Evolutionary conservation across 345 rosid species (phyloP), one percentile per base, ranked within the genome.

Genomic region (Citrus mangshanensis): DNA sequence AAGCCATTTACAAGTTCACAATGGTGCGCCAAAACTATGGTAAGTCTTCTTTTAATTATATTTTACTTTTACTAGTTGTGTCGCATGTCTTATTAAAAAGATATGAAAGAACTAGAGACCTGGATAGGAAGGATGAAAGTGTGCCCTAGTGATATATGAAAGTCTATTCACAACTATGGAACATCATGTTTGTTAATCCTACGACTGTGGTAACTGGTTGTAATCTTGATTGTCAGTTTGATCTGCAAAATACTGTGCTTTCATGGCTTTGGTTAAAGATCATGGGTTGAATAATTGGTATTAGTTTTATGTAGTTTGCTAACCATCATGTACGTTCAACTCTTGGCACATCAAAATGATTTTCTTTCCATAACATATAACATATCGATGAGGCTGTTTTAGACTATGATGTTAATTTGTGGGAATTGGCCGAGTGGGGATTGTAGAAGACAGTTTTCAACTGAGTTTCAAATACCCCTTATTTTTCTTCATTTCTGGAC

Each of bases 11-110:
- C 90, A 92, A 86, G 73, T 93, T 91, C 87, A 96, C 97, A 5
- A 82, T 74, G 80, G 93, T 94, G 65, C 87, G 49, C 70, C 99
- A 93, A 84, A 94, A 94, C 73, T 91, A 93, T 49, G 99, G 99
- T 87, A 87, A 82, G 89, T 78, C 60, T 13, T 63, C 7, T 73
- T 62, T 59, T 30, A 68, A 2, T 77, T 73, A 22, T 14, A 12
- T n/a, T 30, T 30, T 30, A 30, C 6, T 32, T 62, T 12, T 14
- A 14, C 4, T 30, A 61, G 38, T 73, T 24, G 79, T 21, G 10
- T 10, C 12, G 5, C 32, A n/a, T 65, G 35, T 65, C 21, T 70
- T 55, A 12, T 7, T 6, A 3, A 9, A 27, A 32, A 32, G 19
- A 16, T 25, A 27, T 5, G 13, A 61, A 25, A 34, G 55, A 72